Base-by-base conservation (phyloP, 495 filamentous ascomycete genomes). In the Lindgomyces ingoldianus region DNA sequence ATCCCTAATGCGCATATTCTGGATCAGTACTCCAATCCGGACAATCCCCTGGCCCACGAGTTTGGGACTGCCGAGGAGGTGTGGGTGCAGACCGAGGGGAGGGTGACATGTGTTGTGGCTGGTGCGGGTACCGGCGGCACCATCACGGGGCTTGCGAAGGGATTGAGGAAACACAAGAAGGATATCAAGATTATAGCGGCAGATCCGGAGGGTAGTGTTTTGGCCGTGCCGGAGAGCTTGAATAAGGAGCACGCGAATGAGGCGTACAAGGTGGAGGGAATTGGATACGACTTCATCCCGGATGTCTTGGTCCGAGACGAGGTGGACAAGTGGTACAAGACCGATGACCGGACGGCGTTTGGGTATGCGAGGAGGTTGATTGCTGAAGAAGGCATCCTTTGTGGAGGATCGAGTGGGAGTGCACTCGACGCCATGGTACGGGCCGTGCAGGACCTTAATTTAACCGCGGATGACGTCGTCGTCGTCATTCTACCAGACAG, bases 301-400 rank as follows among this genome's bases (percentile, higher is more conserved):
- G 89, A 96, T 39, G 94, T 99, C 0, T 82, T 99, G 24, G 88
- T 96, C 69, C 90, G 87, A 64, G 73, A 86, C 9, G 73, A 81
- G 22, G 89, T 99, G n/a, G 87, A 96, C 73, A 87, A 87, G 68
- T 99, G 94, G 94, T 96, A 96, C 76, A 99, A 99, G 82, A 98
- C 94, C 2, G 90, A 90, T 41, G 94, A 99, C 67, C 85, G 84
- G 60, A 92, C 96, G 71, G 91, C 91, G 21, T 99, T 99, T 76
- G 80, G 85, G 60, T 93, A 90, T 72, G 90, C 94, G 10, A 85
- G 94, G 21, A 85, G 92, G 45, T 78, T 99, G 27, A 98, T 99
- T 65, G 85, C 89, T 22, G 95, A 99, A 70, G 94, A 99, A 75
- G 94, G 94, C 44, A 82, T 99, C 19, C 81, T 99, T 6, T 93